These are phyloP conservation scores for Volvox africanus DNA, from an alignment of 139 green algal genomes.

Conservation along the genomic window DNA sequence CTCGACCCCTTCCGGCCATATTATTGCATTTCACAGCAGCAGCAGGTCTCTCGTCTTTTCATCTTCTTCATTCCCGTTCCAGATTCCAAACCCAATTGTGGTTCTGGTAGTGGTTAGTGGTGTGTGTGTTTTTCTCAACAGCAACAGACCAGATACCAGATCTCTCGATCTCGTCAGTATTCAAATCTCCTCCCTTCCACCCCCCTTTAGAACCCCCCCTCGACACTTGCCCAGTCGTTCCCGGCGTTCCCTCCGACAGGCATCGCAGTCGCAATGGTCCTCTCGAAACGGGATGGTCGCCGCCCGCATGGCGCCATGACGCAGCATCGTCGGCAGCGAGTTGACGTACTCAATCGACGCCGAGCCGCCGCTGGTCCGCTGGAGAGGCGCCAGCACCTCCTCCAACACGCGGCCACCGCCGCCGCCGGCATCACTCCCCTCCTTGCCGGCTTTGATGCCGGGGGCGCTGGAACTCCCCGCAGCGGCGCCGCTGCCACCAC, in stretches of 20 bases:
- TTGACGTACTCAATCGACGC: background rate
- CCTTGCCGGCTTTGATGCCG: background rate
- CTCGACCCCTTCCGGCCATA: no score
- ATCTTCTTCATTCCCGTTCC: no score
- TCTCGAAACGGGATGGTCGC: background rate
- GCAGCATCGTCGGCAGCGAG: background rate
- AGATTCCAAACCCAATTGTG: no score
- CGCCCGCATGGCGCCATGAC: background rate
- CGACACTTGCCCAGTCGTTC: background rate
- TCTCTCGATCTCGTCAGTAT: no score
- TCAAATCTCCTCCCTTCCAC: no score
- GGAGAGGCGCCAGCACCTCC: background rate
- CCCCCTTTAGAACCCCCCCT: no score
- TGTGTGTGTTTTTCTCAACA: no score
- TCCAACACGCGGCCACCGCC: background rate
- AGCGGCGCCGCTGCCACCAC: background rate
- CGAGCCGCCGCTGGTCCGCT: background rate
- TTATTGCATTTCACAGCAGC: no score
- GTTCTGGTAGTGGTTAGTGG: no score
- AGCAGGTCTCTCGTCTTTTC: no score
- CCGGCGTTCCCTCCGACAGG: background rate
- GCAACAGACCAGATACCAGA: no score
- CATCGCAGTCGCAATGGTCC: constrained; percentile 31
- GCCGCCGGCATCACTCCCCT: background rate
- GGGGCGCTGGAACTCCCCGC: background rate